These are phyloP conservation scores for Schizonepeta tenuifolia DNA, from an alignment of 257 asterid species.

Conservation along the genomic window DNA sequence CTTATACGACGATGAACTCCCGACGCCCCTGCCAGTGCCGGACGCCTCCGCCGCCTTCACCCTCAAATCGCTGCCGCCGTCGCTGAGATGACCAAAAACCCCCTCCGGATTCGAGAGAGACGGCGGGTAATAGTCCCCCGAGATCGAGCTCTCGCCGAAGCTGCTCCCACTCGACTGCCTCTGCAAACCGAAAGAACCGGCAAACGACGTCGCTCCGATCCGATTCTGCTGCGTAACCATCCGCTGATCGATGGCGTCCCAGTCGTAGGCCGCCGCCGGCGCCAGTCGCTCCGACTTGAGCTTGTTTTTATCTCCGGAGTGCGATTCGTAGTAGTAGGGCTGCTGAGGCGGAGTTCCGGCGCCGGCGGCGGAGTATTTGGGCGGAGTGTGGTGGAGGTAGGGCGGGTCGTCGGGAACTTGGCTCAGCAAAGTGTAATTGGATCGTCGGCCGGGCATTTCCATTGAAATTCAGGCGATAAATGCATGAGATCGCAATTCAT, in stretches of 20 bases:
- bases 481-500: constrained; percentile 35
- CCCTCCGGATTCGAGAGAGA: constrained; percentile 60
- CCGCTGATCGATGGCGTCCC: constrained; percentile 72
- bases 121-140: constrained; percentile 68
- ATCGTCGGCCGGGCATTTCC: constrained; percentile 79
- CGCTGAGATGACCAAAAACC: constrained; percentile 41
- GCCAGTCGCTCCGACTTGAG: constrained; percentile 47
- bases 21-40: constrained; percentile 44
- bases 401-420: constrained; percentile 69
- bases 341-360: constrained; percentile 42
- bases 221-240: constrained; percentile 56
- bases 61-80: constrained; percentile 54
- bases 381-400: constrained; percentile 45
- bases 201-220: constrained; percentile 56
- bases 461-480: constrained; percentile 39
- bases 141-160: constrained; percentile 68
- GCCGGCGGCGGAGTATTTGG: constrained; percentile 41
- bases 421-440: constrained; percentile 64
- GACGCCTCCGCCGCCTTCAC: constrained; percentile 44
- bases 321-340: constrained; percentile 55
- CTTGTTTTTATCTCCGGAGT: constrained; percentile 63
- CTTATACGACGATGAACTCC: constrained; percentile 58
- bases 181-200: constrained; percentile 60
- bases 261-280: constrained; percentile 48
- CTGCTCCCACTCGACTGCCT: constrained; percentile 90